Conservation (phyloP, 371 early-diverging fungal genomes). For the Circinella minor region DNA sequence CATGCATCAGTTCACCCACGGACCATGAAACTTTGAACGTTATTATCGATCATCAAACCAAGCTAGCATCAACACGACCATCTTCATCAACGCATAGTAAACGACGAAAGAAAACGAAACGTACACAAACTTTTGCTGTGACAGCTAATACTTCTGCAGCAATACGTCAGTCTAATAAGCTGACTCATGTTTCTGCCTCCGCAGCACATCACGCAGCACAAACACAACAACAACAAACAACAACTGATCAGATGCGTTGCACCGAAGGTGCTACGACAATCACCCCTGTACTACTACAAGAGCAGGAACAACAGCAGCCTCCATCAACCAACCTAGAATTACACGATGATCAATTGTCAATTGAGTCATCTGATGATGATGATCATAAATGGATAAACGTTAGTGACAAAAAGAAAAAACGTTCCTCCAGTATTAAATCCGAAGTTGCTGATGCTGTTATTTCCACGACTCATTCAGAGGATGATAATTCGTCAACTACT, state of each 20-base stretch:
- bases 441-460: not conserved
- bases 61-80: slow-evolving; percentile 17
- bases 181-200: not conserved
- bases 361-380: not conserved
- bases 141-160: too few relatives aligned
- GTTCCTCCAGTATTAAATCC: not conserved
- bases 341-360: not conserved
- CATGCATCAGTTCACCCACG: slow-evolving; percentile 3
- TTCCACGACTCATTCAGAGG: not conserved
- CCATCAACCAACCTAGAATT: not conserved
- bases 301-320: slow-evolving; percentile 3
- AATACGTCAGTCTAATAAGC: too few relatives aligned
- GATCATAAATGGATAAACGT: slow-evolving; percentile 15
- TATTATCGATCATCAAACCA: slow-evolving; percentile 65
- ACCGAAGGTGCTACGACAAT: slow-evolving; percentile 1
- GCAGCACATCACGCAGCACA: slow-evolving; percentile 5
- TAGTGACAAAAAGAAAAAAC: slow-evolving; percentile 14
- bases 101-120: not conserved
- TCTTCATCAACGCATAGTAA: not conserved
- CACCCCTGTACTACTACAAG: slow-evolving; percentile 3
- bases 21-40: slow-evolving; percentile 65
- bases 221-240: slow-evolving; percentile 4
- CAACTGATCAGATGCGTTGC: not conserved
- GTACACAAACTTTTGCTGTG: not conserved
- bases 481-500: not conserved